Evolutionary conservation across 306 rosid species (phyloP), one percentile per base, ranked within the genome.

Genomic region (Cucurbita ficifolia): DNA sequence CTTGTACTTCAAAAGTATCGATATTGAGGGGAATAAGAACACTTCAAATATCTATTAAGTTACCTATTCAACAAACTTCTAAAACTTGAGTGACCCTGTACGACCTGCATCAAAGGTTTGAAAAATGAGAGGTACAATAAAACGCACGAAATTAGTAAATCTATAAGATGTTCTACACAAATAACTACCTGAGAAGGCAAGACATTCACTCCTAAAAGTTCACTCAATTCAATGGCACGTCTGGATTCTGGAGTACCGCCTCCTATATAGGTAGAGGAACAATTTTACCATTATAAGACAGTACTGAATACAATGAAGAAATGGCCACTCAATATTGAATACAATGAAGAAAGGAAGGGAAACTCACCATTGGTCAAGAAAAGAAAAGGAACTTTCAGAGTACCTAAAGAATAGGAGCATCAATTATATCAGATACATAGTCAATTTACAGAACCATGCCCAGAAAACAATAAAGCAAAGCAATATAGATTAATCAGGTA

Each of bases 31-130:
- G 46, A 19, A 8, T 39, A 16, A 60, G 68, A n/a, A 19, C 35
- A 4, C 21, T 42, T 35, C 51, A 64, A 18, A 9, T n/a, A 39
- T n/a, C 5, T 64, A 64, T 19, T 50, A 40, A 19, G 72, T 53
- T 88, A 93, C 98, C 97, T 87, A 76, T 79, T 73, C 43, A 81
- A 88, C 79, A 88, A 74, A 73, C 83, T 89, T 83, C 77, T 93
- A 82, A 93, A 90, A 68, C 96, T 88, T 49, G 96, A 83, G 82
- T 90, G 98, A 49, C 94, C 98, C 77, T 88, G 98, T 57, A 90
- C 81, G 76, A 93, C 96, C 98, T 93, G 88, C 83, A 65, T 81
- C 19, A 16, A 59, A 2, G 36, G 74, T 73, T 19, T 11, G 17
- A 35, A 39, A 51, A 38, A 19, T n/a, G 43, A 36, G 29, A n/a